Base-by-base conservation (phyloP, 768 basidiomycete species). In the Podaxis sp. region DNA sequence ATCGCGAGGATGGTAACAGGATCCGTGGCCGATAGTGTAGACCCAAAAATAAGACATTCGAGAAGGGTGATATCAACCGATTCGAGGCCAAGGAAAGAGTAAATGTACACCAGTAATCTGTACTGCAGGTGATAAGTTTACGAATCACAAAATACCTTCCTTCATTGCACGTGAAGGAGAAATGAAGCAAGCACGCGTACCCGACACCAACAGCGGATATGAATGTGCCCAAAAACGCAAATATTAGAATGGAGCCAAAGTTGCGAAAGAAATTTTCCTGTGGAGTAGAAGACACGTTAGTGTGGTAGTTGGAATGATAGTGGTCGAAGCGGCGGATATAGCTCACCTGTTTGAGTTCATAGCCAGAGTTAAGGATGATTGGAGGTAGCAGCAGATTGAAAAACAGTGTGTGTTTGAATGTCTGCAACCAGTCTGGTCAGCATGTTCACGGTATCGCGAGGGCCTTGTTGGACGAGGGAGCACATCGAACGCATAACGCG, bases 191-290 rank as follows among this genome's bases (percentile, higher is more conserved):
- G 84, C n/a, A 46, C n/a, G 44, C 92, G 74, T 74, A 96, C 96
- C 96, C 96, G 51, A 99, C 88, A 13, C 95, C 97, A 49, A 99
- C 87, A 33, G 97, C 94, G 1, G 95, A 95, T 68, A 99, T 95
- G 71, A 96, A 96, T 0, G 97, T 99, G 17, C 97, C 97, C 9
- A 92, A 75, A 70, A 99, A 98, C 0, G 96, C 96, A 69, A 96
- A 96, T 0, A 86, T 90, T 49, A 97, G 81, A 67, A 99, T 99
- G 28, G 95, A 96, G 9, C 94, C 96, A 71, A 99, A 99, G 74
- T 98, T 98, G 40, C 95, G 87, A 74, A 99, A 99, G 77, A 99
- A 99, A 80, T 96, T 96, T 77, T 96, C 96, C 92, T 97, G 75
- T 7, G 57, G 33, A 51, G 28, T 17, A 39, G 8, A 17, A 58